Evolutionary conservation across 805 yeast genomes (phyloP), one percentile per base, ranked within the genome.

Genomic region (Isabelozyma pseudorhagii): DNA sequence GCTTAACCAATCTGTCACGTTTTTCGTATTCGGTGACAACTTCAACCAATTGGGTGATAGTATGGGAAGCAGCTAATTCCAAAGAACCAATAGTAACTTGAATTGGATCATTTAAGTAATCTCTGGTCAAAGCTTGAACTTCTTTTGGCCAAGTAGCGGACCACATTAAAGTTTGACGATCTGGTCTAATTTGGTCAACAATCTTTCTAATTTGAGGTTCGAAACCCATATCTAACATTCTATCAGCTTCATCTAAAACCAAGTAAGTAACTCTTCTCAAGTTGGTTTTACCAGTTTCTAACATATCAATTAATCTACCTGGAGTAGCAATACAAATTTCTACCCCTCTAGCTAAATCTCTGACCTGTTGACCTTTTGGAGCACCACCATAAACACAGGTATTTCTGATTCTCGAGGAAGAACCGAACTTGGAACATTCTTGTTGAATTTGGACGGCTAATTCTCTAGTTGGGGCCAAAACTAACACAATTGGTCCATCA

Each of bases 111-210:
- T 82, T 74, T 68, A 93, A 80, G 73, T 89, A 94, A 72, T 94
- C 99, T 64, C 86, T 82, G 58, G 97, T 96, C 67, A 94, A 80
- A 59, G 84, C 80, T 79, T 93, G 96, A 56, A 94, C 98, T 72
- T 90, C 96, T 81, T 92, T 93, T 63, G 99, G 99, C 99, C 99
- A 94, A 49, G 99, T 94, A 60, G 99, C 99, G 54, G 98, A 93
- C 98, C 98, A 94, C 97, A 94, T 90, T 63, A 93, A 81, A 53
- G 99, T 94, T 79, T 94, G 99, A 81, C 98, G 91, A 73, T 94
- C 99, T 54, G 99, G 99, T 79, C 99, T 89, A 69, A 94, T 94
- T 81, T 93, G 98, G 63, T 87, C 92, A 59, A 94, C 93, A 72
- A 94, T 94, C 77, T 93, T 93, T 81, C 99, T 86, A 73, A 94